These are phyloP conservation scores for Simmondsia chinensis DNA, from an alignment of 148 eudicot genomes.

Conservation along the genomic window DNA sequence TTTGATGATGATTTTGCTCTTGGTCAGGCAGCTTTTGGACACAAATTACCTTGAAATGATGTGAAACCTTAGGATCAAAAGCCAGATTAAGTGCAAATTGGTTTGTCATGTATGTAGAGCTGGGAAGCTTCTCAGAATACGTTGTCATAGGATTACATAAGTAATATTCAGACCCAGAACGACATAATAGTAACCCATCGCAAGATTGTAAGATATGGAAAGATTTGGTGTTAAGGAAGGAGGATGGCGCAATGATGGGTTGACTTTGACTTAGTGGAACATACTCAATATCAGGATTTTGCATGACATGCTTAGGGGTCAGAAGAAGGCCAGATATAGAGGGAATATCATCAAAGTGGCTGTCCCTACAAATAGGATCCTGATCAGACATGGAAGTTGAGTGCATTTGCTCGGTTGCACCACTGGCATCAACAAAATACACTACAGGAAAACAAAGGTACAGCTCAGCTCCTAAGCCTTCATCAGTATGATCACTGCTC, in stretches of 20 bases:
- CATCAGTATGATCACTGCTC: conserved; percentile 2
- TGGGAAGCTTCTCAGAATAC: conserved; percentile 4
- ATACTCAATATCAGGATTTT: conserved; percentile 9
- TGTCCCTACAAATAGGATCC: conserved; percentile 8
- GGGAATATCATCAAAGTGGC: conserved; percentile 8
- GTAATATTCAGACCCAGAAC: conserved; percentile 4
- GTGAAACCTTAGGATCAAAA: conserved; percentile 8
- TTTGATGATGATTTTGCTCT: conserved; percentile 1
- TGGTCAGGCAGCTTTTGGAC: conserved; percentile 8
- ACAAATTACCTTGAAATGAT: conserved; percentile 14
- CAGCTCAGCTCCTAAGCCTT: conserved; percentile 4
- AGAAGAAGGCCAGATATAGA: conserved; percentile 12
- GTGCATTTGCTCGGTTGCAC: conserved; percentile 9
- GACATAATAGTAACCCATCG: conserved; percentile 13
- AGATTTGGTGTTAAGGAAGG: conserved; percentile 6
- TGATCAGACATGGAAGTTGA: conserved; percentile 9
- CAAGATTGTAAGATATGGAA: conserved; percentile 15
- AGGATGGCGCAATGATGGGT: background rate
- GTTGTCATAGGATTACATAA: conserved; percentile 5
- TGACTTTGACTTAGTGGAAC: conserved; percentile 5
- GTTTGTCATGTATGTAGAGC: background rate
- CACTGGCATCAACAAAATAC: conserved; percentile 7
- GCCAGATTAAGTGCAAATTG: conserved; percentile 7
- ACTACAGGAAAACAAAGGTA: conserved; percentile 16
- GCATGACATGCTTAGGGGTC: conserved; percentile 10